Evolutionary conservation across 108 stramenopile species (phyloP).

Genomic region (Fistulifera pelliculosa): DNA sequence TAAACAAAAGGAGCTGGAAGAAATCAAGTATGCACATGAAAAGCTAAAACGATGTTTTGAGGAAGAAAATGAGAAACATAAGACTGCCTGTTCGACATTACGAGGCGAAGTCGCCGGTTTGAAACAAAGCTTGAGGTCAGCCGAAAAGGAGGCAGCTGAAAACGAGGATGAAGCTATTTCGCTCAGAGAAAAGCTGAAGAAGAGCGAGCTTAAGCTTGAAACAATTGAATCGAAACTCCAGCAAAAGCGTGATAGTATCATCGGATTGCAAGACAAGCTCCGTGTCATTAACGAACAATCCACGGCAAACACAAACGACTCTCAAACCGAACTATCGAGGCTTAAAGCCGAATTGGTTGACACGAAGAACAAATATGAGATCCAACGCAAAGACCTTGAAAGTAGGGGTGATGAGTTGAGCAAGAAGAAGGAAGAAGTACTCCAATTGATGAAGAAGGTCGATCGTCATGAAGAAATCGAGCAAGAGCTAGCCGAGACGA

Average conservation of each 20-base stretch:
- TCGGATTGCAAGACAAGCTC: constrained; percentile 3
- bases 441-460: constrained; percentile 11
- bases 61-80: background rate
- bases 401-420: constrained; percentile 18
- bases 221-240: constrained; percentile 2
- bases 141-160: background rate
- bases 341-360: background rate
- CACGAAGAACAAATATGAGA: constrained; percentile 1
- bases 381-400: constrained; percentile 18
- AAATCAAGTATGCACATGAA: background rate
- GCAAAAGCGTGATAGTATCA: constrained; percentile 16
- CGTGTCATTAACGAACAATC: background rate
- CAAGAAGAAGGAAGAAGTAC: constrained; percentile 17
- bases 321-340: background rate
- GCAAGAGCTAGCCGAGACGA: constrained; percentile 12
- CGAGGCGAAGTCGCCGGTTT: constrained; percentile 3
- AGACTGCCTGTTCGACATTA: background rate
- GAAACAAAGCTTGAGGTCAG: background rate
- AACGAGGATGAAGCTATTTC: background rate
- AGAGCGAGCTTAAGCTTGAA: constrained; percentile 10
- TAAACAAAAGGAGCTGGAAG: background rate
- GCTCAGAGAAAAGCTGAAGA: background rate
- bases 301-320: background rate
- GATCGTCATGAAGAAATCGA: constrained; percentile 15
- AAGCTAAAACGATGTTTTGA: background rate